These are phyloP conservation scores for Cryptosporidium baileyi DNA, from an alignment of 169 alveolate genomes.

Conservation along the genomic window DNA sequence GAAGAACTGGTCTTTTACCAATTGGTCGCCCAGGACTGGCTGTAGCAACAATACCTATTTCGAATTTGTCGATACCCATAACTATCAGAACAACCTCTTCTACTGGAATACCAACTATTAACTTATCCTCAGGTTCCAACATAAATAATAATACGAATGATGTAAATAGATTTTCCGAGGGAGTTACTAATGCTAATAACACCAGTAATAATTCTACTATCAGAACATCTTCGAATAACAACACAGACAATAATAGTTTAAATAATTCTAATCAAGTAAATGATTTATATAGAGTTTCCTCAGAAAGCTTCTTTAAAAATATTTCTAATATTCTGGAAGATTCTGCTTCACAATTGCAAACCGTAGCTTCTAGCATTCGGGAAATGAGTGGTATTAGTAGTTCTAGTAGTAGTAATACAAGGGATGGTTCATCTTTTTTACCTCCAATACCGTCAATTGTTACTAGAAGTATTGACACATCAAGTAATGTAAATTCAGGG, in stretches of 20 bases:
- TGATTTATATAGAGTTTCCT: slow-evolving; percentile 12
- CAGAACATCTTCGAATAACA: not conserved
- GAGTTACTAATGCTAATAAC: not conserved
- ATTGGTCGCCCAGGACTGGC: slow-evolving; percentile 66
- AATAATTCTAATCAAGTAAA: not conserved
- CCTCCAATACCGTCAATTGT: slow-evolving; percentile 51
- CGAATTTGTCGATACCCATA: slow-evolving; percentile 54
- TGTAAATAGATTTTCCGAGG: not conserved
- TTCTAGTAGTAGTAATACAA: not conserved
- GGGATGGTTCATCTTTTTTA: not conserved
- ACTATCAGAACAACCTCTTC: slow-evolving; percentile 60
- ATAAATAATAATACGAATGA: not conserved
- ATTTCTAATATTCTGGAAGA: slow-evolving; percentile 48
- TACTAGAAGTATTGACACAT: too few species aligned
- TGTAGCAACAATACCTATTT: slow-evolving; percentile 48
- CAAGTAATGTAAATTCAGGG: slow-evolving; percentile 10
- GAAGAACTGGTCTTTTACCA: slow-evolving; percentile 37
- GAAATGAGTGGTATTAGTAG: slow-evolving; percentile 37
- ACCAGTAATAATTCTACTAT: not conserved
- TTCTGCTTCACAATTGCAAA: slow-evolving; percentile 33
- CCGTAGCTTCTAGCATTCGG: slow-evolving; percentile 24
- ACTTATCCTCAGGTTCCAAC: not conserved
- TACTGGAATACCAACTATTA: slow-evolving; percentile 3
- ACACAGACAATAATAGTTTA: not conserved
- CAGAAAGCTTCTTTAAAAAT: slow-evolving; percentile 16